Evolutionary conservation across 805 yeast species (phyloP), one percentile per base, ranked within the genome.

Genomic region (Candida sithepensis): DNA sequence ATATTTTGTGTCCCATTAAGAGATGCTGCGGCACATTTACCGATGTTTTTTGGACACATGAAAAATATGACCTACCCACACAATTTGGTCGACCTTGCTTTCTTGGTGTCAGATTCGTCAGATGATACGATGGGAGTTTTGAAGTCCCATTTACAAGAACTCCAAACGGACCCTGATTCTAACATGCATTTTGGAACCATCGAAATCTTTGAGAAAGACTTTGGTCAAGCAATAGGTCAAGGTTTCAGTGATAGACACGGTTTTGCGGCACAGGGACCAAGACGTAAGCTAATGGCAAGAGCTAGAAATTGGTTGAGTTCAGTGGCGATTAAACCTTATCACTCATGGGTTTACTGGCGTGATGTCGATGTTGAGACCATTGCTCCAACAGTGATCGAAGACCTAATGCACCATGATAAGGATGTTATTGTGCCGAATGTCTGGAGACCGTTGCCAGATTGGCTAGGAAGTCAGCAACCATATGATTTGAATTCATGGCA

Each of bases 321-420:
- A 0, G 89, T 85, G 6, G 95, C 96, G 1, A 67, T 92, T 43
- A 84, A 83, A 64, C 97, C 98, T 1, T 83, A 92, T 64, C 98
- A 92, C 64, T 82, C 96, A 7, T 90, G 91, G 86, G 97, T 92
- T 7, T 90, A 91, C 66, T 92, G 98, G 98, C 75, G 98, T 67
- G 98, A 92, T 70, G 96, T 94, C 12, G 98, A 92, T 67, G 96
- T 92, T n/a, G 96, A 91, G 64, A 83, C 91, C 0, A 81, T 85
- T 26, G 96, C 97, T 4, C 75, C 83, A 1, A 84, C 96, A 1
- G 81, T 91, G 51, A 67, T 91, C 52, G 96, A 91, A 67, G 97
- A 91, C 67, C 72, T 91, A 58, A 92, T 92, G 97, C 86, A 81
- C 58, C 96, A 89, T 66, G 82, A 85, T 64, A 81, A 79, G 62